Base-by-base conservation (phyloP, 1,284 basidiomycete species). In the Pholiota adiposa region DNA sequence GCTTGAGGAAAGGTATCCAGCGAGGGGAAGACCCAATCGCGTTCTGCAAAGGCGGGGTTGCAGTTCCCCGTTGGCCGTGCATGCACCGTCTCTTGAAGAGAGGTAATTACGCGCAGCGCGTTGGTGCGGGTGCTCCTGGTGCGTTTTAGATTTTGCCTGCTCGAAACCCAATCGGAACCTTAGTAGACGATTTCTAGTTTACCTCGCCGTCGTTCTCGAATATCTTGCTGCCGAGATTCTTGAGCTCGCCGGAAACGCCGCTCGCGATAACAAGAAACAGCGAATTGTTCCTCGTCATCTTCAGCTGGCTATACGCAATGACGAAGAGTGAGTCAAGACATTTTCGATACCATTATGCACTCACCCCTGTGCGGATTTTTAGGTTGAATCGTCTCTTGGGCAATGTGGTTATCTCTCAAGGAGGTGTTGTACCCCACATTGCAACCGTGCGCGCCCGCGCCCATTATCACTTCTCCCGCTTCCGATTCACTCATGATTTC, bases 181-280 rank as follows among this genome's bases (percentile, higher is more conserved):
- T n/a, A n/a, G n/a, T n/a, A n/a, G n/a, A 57, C 36, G 18, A 9
- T 9, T 49, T 48, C 16, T 31, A 88, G 93, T 94, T 65, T 95
- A 95, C 78, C 89, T 83, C 43, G 80, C 81, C 58, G 80, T 92
- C 57, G 90, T 93, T 50, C 83, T 92, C 60, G 91, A 93, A 73
- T 93, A 95, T 77, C 85, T 95, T 63, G 89, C 92, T 54, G 93
- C 93, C 59, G 93, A 95, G 75, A 94, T 95, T 74, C 89, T 94
- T 69, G 93, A 95, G 78, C 82, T 95, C 41, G 93, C 93, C 64
- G 93, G 93, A 69, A 94, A 94, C 77, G 93, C 92, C 58, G 88
- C 86, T 58, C 84, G 89, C 65, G 89, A 90, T 76, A 92, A 92
- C 82, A 92, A 92, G 84, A 88, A 94, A 80, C 90, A 92, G 63